phyloP scores from a whole-genome alignment of 2,329 filamentous ascomycete species.

The Aspergillus hiratsukae region DNA sequence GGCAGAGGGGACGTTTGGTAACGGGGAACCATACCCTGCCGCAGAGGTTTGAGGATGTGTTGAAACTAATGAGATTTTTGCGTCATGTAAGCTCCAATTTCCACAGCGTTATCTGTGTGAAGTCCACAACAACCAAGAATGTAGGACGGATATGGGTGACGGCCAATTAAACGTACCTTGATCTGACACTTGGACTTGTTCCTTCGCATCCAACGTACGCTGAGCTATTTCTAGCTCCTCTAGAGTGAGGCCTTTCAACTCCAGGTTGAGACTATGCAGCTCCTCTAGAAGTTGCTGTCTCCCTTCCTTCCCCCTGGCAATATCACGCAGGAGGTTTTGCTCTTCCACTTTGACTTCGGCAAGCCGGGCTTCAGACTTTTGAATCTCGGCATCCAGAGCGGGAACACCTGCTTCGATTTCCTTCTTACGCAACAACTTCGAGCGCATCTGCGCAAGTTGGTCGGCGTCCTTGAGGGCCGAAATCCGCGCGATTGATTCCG shows the following conservation, averaged over 20 bases:
- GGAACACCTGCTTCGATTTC: conserved; percentile 48
- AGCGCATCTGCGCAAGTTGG: conserved; percentile 29
- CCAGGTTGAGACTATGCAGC: conserved; percentile 45
- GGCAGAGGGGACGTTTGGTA: not conserved
- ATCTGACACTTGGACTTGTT: conserved; percentile 10
- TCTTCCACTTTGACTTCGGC: conserved; percentile 30
- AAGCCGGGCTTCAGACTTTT: conserved; percentile 32
- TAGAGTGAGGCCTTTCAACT: conserved; percentile 45
- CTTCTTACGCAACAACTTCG: conserved; percentile 40
- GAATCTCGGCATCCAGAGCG: conserved; percentile 43
- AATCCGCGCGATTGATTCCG: not conserved
- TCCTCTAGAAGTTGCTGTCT: conserved; percentile 45
- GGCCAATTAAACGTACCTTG: conserved; percentile 16
- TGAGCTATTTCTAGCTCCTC: conserved; percentile 40
- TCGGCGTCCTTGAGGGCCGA: conserved; percentile 2
- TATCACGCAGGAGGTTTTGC: conserved; percentile 42
- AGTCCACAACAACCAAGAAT: not conserved
- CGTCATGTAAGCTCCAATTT: conserved; percentile 1
- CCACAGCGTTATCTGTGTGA: not conserved
- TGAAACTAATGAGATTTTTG: not conserved
- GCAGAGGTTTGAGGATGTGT: not conserved
- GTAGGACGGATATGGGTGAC: not conserved
- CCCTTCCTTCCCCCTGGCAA: conserved; percentile 41
- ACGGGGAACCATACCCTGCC: not conserved
- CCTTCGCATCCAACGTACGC: conserved; percentile 16